These are phyloP conservation scores for Podaxis sp. DNA, from an alignment of 768 basidiomycete species.

Conservation along the genomic window DNA sequence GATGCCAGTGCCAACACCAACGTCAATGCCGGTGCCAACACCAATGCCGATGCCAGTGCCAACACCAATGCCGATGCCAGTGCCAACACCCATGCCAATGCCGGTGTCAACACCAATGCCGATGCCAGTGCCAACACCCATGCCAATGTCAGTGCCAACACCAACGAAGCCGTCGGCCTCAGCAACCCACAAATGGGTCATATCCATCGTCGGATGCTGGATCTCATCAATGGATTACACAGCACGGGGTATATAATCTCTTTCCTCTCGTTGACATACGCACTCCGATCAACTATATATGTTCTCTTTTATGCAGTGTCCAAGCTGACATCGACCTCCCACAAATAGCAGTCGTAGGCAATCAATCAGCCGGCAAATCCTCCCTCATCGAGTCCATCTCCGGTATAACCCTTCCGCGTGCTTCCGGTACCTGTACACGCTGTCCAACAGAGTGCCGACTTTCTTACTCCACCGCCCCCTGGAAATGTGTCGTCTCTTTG, in stretches of 20 bases:
- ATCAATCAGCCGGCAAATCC: slow-evolving; percentile 63
- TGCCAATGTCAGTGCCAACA: too few relatives aligned
- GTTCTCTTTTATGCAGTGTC: slow-evolving; percentile 38
- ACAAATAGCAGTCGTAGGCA: slow-evolving; percentile 71
- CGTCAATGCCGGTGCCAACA: too few relatives aligned
- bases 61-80: not conserved
- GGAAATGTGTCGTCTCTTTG: slow-evolving; percentile 53
- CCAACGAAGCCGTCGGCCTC: slow-evolving; percentile 43
- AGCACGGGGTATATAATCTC: slow-evolving; percentile 50
- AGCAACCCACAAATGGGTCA: slow-evolving; percentile 44
- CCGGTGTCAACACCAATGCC: too few relatives aligned
- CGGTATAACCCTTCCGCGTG: slow-evolving; percentile 53
- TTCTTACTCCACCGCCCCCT: slow-evolving; percentile 28
- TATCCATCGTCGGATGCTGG: slow-evolving; percentile 50
- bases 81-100: too few relatives aligned
- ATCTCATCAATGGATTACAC: slow-evolving; percentile 58
- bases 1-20: too few relatives aligned
- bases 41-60: not conserved
- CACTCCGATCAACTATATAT: not conserved
- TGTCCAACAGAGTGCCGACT: not conserved
- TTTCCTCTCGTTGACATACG: not conserved
- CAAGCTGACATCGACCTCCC: slow-evolving; percentile 73
- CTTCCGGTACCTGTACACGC: slow-evolving; percentile 63
- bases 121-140: too few relatives aligned
- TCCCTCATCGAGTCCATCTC: slow-evolving; percentile 67